Base-by-base conservation (phyloP, 495 filamentous ascomycete species). In the Hypomontagnella submonticulosa region DNA sequence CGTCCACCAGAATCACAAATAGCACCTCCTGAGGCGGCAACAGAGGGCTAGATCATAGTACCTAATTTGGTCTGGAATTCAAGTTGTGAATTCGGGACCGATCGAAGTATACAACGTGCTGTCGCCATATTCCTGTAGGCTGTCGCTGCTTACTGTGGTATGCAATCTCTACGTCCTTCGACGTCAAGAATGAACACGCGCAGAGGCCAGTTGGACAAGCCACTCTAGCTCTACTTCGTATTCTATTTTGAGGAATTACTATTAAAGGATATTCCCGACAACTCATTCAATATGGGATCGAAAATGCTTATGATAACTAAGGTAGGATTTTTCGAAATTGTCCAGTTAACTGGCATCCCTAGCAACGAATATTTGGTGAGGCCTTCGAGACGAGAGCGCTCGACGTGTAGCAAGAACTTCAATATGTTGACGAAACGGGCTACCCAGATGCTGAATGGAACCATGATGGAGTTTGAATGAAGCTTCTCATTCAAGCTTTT, bases 1-100 rank as follows among this genome's bases (percentile, higher is more conserved):
- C 12, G 40, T 47, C 13, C n/a, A n/a, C 41, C 27, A 43, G 44
- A 55, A 55, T 55, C 50, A 48, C 44, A 34, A 41, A 40, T 23
- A 43, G 10, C 16, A 19, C 36, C 19, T 18, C 30, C 27, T 32
- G 1, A 20, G 7, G 12, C 41, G 4, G 16, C 4, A 34, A 19
- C 50, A 49, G 37, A 46, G 18, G 18, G 8, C 54, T 8, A 48
- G 48, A 47, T 27, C 4, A 23, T 38, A 47, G 33, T 46, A 30
- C 58, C 42, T 49, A 33, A 6, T 55, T 42, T 27, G 42, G 33
- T 37, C 11, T 19, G 5, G n/a, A 40, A 23, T 32, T 12, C 37
- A 13, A 33, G 32, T 7, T 20, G 9, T 12, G 12, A n/a, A 42
- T 4, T 41, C 4, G 7, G 51, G 32, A n/a, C 16, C 16, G 32